Conservation (phyloP, 768 basidiomycete species). For the Suillus subalutaceus region DNA sequence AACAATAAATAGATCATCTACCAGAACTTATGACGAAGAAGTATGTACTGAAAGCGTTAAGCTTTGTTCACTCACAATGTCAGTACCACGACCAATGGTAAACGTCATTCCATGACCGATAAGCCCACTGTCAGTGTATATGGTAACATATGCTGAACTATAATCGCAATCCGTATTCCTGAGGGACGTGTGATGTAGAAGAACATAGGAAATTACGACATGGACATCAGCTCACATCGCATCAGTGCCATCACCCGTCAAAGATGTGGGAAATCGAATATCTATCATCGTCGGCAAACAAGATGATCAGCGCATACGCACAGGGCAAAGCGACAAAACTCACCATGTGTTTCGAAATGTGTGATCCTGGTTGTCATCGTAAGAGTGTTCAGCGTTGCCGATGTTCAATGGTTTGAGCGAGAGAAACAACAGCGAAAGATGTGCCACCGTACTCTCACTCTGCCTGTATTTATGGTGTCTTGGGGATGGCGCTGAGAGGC, state of each 20-base stretch:
- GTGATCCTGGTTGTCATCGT: constrained; percentile 48
- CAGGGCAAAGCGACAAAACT: constrained; percentile 16
- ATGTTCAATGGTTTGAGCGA: constrained; percentile 1
- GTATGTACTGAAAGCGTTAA: not conserved
- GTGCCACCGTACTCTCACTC: not conserved
- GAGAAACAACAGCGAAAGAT: not conserved
- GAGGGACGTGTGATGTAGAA: constrained; percentile 7
- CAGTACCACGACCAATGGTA: constrained; percentile 93
- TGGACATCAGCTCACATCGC: constrained; percentile 65
- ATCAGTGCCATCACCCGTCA: constrained; percentile 91
- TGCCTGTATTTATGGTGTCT: not conserved
- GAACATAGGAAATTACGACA: not conserved
- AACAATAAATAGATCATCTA: not conserved
- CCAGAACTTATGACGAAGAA: not conserved
- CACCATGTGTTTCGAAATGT: constrained; percentile 61
- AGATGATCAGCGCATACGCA: constrained; percentile 1
- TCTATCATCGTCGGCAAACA: constrained; percentile 47
- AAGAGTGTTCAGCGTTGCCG: not conserved
- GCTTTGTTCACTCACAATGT: constrained; percentile 60
- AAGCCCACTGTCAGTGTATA: constrained; percentile 72
- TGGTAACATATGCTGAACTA: constrained; percentile 86
- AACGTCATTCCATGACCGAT: constrained; percentile 95
- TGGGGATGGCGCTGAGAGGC: not conserved
- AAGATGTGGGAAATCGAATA: constrained; percentile 89
- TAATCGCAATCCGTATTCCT: constrained; percentile 98